Evolutionary conservation across 805 yeast genomes (phyloP).

Genomic region (Saturnispora hagleri): DNA sequence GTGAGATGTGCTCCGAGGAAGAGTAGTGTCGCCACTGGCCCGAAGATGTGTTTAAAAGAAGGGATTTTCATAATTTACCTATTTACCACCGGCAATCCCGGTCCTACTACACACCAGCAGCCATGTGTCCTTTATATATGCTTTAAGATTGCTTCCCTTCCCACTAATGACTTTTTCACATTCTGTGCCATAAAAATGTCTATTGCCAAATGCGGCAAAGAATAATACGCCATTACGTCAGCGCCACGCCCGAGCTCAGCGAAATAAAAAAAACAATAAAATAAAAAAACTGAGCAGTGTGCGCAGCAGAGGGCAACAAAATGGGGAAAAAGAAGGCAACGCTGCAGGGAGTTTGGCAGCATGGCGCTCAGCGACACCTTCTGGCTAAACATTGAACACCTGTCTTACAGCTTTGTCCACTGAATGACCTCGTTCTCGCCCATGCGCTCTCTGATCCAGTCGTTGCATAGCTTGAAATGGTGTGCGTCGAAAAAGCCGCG

Average conservation of each 20-base stretch:
- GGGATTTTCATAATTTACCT: neutral
- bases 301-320: no score
- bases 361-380: no score
- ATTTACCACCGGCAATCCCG: no score
- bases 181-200: neutral
- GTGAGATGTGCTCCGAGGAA: constrained; percentile 36
- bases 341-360: no score
- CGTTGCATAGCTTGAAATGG: constrained; percentile 69
- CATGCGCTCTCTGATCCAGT: constrained; percentile 51
- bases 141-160: neutral
- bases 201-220: neutral
- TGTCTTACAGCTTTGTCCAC: constrained; percentile 15
- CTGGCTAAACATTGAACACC: no score
- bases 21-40: constrained; percentile 10
- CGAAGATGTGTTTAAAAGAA: constrained; percentile 1
- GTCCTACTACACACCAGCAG: no score
- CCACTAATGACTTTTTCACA: neutral
- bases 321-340: no score
- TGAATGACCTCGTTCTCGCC: constrained; percentile 22
- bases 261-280: no score
- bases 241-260: neutral
- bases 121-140: neutral
- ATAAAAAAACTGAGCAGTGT: no score
- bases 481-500: constrained; percentile 73
- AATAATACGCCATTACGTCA: neutral